Evolutionary conservation across 2,329 filamentous ascomycete genomes (phyloP), one percentile per base, ranked within the genome.

Genomic region (Lanzia echinophila): DNA sequence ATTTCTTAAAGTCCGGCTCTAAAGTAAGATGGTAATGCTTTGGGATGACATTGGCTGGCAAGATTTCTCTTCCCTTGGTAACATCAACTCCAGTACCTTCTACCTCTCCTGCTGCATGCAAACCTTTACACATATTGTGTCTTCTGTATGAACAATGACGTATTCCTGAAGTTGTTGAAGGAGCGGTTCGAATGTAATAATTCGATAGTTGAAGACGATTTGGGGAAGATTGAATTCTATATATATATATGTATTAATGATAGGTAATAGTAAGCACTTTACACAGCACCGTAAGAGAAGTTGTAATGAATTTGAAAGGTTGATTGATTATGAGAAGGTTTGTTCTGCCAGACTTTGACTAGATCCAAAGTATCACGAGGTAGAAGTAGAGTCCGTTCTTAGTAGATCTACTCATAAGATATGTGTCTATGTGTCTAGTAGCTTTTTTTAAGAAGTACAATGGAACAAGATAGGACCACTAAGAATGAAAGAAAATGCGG

Each of bases 1-100:
- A 90, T 60, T 86, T 90, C 64, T 87, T 79, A 63, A 97, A 88
- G 74, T 96, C 83, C 52, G 92, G 90, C 74, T 97, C 94, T 58
- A 97, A 78, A 1, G 88, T 94, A 63, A 97, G 73, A 70, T 95
- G 83, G 73, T 97, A 97, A 74, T 97, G 90, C 38, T 79, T 73
- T n/a, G 92, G 91, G 70, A 92, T 87, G 66, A 96, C 90, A 68
- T 96, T 95, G 72, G 85, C 84, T 50, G 92, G 94, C 64, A 97
- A 79, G 61, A 97, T 86, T 75, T 95, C 87, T 65, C 92, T 85
- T 60, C 81, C 83, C 62, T 80, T 78, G 50, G 78, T 72, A 63
- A 86, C 76, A 68, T 84, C 77, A 59, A 79, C 74, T 64, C 77
- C 80, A 63, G 79, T 74, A 59, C 75, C 76, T 53, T 77, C 75